phyloP scores from a whole-genome alignment of 306 rosid genomes.

The Dalbergia cultrata region DNA sequence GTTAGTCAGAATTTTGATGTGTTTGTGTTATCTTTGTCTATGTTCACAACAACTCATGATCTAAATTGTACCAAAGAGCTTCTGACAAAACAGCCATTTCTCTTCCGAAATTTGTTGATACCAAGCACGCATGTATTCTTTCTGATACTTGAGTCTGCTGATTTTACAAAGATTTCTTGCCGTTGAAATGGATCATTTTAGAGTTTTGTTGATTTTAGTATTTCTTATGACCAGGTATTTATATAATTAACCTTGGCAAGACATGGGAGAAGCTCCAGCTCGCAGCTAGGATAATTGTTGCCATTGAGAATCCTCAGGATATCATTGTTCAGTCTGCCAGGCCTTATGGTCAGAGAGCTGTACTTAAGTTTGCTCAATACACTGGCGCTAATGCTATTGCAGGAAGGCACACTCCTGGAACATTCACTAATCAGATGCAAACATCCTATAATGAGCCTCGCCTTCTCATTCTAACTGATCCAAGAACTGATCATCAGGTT shows the following conservation, averaged over 20 bases:
- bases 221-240: conserved; percentile 62
- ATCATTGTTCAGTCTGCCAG: conserved; percentile 84
- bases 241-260: conserved; percentile 83
- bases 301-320: conserved; percentile 87
- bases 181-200: background rate
- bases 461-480: conserved; percentile 89
- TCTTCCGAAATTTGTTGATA: too few species aligned
- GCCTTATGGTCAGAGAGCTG: conserved; percentile 91
- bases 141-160: background rate
- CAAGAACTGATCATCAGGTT: conserved; percentile 96
- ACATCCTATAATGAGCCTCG: conserved; percentile 91
- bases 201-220: background rate
- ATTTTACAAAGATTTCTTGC: background rate
- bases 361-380: conserved; percentile 82
- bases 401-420: conserved; percentile 92
- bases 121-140: background rate
- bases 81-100: too few species aligned
- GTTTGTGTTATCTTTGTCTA: too few species aligned
- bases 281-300: conserved; percentile 90
- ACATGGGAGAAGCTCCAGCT: conserved; percentile 87
- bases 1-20: too few species aligned
- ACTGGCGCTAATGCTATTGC: conserved; percentile 89
- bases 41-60: too few species aligned
- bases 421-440: conserved; percentile 92
- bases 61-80: too few species aligned